Evolutionary conservation across 257 asterid species (phyloP).

Genomic region (Leonotis leonurus): DNA sequence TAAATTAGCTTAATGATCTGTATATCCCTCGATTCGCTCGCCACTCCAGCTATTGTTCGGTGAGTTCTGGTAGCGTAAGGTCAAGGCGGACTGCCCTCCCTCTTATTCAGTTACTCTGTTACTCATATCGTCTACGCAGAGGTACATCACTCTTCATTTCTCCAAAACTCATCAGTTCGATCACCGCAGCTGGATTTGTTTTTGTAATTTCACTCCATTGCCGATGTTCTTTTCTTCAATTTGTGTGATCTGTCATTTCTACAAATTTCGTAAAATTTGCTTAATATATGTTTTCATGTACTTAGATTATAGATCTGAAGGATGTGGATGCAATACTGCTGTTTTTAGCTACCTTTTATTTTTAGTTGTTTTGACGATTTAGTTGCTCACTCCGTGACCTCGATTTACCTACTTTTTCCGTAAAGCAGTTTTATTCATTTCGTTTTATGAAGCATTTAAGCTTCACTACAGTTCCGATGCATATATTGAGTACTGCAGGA

Average conservation of each 20-base stretch:
- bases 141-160: neutral
- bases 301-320: constrained; percentile 10
- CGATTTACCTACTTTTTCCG: neutral
- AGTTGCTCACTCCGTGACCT: neutral
- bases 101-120: too few species aligned
- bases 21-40: constrained; percentile 4
- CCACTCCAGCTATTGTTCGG: neutral
- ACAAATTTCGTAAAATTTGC: neutral
- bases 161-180: neutral
- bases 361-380: neutral
- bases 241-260: too few species aligned
- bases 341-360: too few species aligned
- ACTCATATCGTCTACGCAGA: neutral
- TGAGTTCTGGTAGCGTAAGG: constrained; percentile 12
- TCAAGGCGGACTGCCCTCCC: constrained; percentile 8
- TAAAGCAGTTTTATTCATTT: neutral
- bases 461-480: neutral
- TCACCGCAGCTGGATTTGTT: neutral
- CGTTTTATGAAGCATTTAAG: neutral
- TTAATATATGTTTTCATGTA: neutral
- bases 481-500: too few species aligned
- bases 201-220: neutral
- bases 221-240: too few species aligned
- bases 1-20: neutral
- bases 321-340: neutral